Evolutionary conservation across 495 filamentous ascomycete genomes (phyloP).

Genomic region (Penicillium goetzii): DNA sequence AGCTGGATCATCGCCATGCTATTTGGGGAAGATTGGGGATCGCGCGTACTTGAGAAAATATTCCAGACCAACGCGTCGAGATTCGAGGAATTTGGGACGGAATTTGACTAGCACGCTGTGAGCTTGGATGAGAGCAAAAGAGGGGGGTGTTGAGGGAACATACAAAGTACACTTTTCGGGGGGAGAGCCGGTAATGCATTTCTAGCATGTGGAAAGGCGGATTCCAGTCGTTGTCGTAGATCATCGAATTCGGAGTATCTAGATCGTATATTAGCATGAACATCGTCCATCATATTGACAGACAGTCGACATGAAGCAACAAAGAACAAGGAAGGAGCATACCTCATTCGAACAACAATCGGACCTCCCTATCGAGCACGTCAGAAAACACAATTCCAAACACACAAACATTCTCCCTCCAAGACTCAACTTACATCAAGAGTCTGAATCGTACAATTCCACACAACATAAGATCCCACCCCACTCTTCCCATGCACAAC

Average conservation of each 20-base stretch:
- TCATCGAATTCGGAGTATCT: slow-evolving; percentile 78
- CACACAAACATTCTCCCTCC: slow-evolving; percentile 16
- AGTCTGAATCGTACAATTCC: slow-evolving; percentile 72
- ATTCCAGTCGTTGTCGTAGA: slow-evolving; percentile 58
- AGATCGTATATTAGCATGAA: background rate
- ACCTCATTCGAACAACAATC: slow-evolving; percentile 65
- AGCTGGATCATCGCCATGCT: background rate
- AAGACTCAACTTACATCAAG: slow-evolving; percentile 59
- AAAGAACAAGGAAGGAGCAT: slow-evolving; percentile 14
- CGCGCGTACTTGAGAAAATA: slow-evolving; percentile 72
- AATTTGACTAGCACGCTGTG: slow-evolving; percentile 58
- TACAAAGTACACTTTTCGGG: slow-evolving; percentile 72
- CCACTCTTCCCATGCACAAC: slow-evolving; percentile 65
- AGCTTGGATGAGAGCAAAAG: slow-evolving; percentile 11
- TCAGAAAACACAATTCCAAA: slow-evolving; percentile 16
- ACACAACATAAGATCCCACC: slow-evolving; percentile 73
- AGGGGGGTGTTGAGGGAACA: slow-evolving; percentile 32
- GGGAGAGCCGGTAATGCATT: slow-evolving; percentile 68
- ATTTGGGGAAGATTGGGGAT: slow-evolving; percentile 7
- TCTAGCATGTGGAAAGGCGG: slow-evolving; percentile 67
- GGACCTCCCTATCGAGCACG: slow-evolving; percentile 53
- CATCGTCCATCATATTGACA: too few species aligned
- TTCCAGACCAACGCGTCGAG: slow-evolving; percentile 62
- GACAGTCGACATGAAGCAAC: background rate
- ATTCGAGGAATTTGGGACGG: slow-evolving; percentile 68